These are phyloP conservation scores for Cladosporium sp. DNA, from an alignment of 2,329 filamentous ascomycete species.

Conservation along the genomic window DNA sequence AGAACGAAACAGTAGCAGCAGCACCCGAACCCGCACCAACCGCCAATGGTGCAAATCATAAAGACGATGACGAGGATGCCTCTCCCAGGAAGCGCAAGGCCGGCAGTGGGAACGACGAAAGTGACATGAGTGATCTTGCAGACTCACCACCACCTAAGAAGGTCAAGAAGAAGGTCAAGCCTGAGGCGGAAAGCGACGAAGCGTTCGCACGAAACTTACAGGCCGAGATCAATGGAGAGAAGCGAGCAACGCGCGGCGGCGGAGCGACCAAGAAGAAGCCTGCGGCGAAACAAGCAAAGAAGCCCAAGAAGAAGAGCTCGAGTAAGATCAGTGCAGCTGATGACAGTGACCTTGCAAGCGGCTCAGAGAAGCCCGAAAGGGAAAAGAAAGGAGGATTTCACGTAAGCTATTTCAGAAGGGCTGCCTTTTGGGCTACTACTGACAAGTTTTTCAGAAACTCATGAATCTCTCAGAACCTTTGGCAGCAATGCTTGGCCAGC, in stretches of 20 bases:
- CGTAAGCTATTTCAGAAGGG: slow-evolving; percentile 41
- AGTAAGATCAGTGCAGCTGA: slow-evolving; percentile 74
- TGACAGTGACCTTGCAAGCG: slow-evolving; percentile 69
- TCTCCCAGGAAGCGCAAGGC: slow-evolving; percentile 40
- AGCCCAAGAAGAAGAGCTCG: slow-evolving; percentile 66
- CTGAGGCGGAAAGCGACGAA: slow-evolving; percentile 72
- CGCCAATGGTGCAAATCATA: slow-evolving; percentile 25
- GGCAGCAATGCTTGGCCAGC: slow-evolving; percentile 65
- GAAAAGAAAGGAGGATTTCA: slow-evolving; percentile 87
- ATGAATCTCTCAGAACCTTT: slow-evolving; percentile 70
- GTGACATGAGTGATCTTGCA: slow-evolving; percentile 38
- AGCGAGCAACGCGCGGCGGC: slow-evolving; percentile 72
- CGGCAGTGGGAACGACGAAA: slow-evolving; percentile 24
- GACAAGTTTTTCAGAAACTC: slow-evolving; percentile 51
- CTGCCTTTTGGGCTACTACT: background rate
- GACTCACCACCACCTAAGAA: slow-evolving; percentile 43
- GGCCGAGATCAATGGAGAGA: slow-evolving; percentile 79
- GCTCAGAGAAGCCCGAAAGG: slow-evolving; percentile 52
- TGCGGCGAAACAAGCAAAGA: slow-evolving; percentile 59
- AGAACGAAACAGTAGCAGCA: slow-evolving; percentile 22
- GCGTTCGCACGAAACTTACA: slow-evolving; percentile 82
- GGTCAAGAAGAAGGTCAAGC: slow-evolving; percentile 58
- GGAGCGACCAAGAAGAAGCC: slow-evolving; percentile 54
- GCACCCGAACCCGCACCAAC: slow-evolving; percentile 37
- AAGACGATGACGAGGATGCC: slow-evolving; percentile 29